Evolutionary conservation across 345 rosid species (phyloP), one percentile per base, ranked within the genome.

Genomic region (Streptanthus diversifolius): DNA sequence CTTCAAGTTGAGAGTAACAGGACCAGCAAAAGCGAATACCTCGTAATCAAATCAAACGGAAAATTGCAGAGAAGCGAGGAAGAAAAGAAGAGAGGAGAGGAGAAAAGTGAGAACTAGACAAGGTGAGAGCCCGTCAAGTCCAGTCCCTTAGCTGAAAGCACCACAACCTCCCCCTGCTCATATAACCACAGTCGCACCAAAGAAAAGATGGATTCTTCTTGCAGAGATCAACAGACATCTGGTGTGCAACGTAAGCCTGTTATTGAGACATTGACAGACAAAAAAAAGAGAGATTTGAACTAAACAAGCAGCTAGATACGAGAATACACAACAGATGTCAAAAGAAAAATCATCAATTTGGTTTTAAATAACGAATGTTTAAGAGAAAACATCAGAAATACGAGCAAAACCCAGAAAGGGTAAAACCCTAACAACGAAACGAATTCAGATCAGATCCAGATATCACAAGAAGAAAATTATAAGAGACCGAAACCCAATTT

Each of bases 81-180:
- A 49, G 30, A 24, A 15, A 5, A 39, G 27, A 51, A 71, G 12
- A 73, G 18, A 52, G 12, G 56, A 51, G 61, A 70, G 11, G 25
- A 58, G 13, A 35, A 47, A 29, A 47, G 43, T 41, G 19, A 51
- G 72, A 60, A 33, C 6, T 11, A 37, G 65, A 63, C 1, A 19
- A 57, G 27, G 53, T 2, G 60, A 54, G 47, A 40, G 47, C 5
- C 65, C 4, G 84, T 82, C 90, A 90, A 77, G 89, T 87, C 96
- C 92, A 88, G 61, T 88, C 90, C 10, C 86, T 80, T 4, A 64
- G 56, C 51, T 81, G 77, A 15, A 87, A 74, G 53, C 83, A 86
- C 85, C 97, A 85, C 72, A 81, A 81, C 79, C 85, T 87, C 80
- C 93, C 86, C 52, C 83, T 72, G 88, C 80, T 86, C 92, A 88